Evolutionary conservation across 2,329 filamentous ascomycete species (phyloP), one percentile per base, ranked within the genome.

Genomic region (Penicillium concentricum): DNA sequence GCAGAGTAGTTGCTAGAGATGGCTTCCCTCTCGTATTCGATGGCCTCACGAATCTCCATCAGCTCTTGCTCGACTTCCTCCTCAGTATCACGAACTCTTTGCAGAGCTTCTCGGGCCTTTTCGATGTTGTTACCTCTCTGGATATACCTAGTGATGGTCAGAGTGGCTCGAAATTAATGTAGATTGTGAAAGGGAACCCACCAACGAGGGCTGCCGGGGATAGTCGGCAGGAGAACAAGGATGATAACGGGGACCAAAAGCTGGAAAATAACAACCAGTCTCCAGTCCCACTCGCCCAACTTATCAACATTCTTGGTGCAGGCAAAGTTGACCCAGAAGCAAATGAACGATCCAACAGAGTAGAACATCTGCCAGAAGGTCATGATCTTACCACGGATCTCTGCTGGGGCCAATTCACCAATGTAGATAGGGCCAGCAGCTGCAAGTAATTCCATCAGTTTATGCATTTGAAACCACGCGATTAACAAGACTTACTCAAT

Each of bases 221-320:
- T 82, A 69, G 86, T 87, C 39, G 86, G 86, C 15, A 90, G 76
- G 35, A 87, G 79, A 4, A 73, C 61, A 22, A 89, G 74, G 70
- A 90, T 87, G 57, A 89, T 65, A 49, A 81, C 61, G 1, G 87
- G 87, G 24, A 89, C 80, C n/a, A 90, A 72, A 47, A 89, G 78
- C 74, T 90, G 87, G 78, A 90, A 89, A 60, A 90, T 85, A 60
- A 89, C 83, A 15, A 90, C 85, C 77, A 89, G 83, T 65, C 82
- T 84, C 87, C 87, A 90, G 72, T 89, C 86, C 87, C 87, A 89
- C 63, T 90, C 78, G 38, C 87, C 87, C 5, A 89, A 80, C 41
- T 64, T 75, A 41, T 75, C 64, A 42, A 77, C 76, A 71, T 88
- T 75, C 66, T 84, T 78, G 35, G 80, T 79, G 69, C 84, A 84